Conservation (phyloP, 1,284 basidiomycete species). For the Leccinum griseonigrum region DNA sequence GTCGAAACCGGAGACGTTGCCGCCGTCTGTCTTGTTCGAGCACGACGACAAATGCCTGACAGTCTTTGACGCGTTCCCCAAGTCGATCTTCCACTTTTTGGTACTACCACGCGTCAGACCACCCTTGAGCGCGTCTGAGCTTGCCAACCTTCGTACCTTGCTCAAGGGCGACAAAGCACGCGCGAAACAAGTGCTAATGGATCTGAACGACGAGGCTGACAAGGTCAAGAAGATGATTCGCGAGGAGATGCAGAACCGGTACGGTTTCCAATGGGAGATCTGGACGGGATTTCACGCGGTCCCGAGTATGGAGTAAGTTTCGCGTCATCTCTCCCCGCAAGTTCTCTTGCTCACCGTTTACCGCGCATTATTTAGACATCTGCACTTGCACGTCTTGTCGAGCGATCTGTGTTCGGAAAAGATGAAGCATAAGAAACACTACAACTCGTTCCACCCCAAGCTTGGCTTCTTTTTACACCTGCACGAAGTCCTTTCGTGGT, state of each 20-base stretch:
- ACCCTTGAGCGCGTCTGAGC: constrained; percentile 37
- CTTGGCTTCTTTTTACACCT: constrained; percentile 86
- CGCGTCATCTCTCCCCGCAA: neutral
- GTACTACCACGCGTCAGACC: constrained; percentile 61
- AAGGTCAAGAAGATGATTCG: constrained; percentile 60
- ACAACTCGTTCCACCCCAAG: constrained; percentile 90
- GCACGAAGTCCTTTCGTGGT: constrained; percentile 73
- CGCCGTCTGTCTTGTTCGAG: constrained; percentile 61
- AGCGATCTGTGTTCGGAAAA: constrained; percentile 72
- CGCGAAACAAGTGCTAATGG: constrained; percentile 54
- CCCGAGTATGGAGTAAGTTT: constrained; percentile 69
- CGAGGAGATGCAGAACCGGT: constrained; percentile 77
- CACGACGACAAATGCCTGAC: constrained; percentile 62
- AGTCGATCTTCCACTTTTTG: constrained; percentile 83
- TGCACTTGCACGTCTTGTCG: constrained; percentile 88
- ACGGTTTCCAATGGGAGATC: constrained; percentile 80
- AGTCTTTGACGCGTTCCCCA: constrained; percentile 85
- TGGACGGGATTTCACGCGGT: constrained; percentile 86
- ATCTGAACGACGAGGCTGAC: constrained; percentile 56
- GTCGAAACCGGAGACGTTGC: constrained; percentile 49
- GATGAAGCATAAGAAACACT: constrained; percentile 92
- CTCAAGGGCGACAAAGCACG: constrained; percentile 51
- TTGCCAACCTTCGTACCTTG: constrained; percentile 61
- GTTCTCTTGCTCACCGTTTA: neutral
- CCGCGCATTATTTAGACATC: constrained; percentile 52